A percentile compares a stretch with the other conserved stretches of the same genome.
Evolutionary conservation across 139 green algal species (phyloP).

Genomic region (Chlamydomonas incerta): DNA sequence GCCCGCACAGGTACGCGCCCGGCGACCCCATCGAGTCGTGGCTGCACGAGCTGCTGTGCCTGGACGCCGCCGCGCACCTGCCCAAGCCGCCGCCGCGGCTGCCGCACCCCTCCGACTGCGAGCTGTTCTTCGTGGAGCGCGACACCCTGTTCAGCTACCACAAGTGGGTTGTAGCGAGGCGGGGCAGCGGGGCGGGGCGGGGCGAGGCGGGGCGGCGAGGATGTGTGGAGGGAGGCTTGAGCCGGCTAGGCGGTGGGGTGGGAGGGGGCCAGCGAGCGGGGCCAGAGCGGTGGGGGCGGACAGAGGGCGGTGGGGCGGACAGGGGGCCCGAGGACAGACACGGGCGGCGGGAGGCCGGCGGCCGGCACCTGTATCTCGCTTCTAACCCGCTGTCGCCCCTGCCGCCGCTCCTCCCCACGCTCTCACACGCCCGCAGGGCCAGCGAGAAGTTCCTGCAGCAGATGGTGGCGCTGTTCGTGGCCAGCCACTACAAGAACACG

Average conservation of each 20-base stretch:
- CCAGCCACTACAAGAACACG: constrained; percentile 98
- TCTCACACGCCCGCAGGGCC: constrained; percentile 1
- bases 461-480: constrained; percentile 94
- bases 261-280: too few relatives aligned
- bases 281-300: too few relatives aligned
- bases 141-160: constrained; percentile 98
- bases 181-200: background rate
- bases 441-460: constrained; percentile 73
- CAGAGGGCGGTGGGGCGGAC: too few relatives aligned
- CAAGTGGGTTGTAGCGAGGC: constrained; percentile 59
- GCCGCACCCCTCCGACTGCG: constrained; percentile 93
- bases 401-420: background rate
- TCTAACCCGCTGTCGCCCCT: background rate
- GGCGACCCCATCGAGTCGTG: constrained; percentile 93
- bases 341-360: too few relatives aligned
- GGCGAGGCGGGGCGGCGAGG: too few relatives aligned
- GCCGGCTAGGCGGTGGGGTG: too few relatives aligned
- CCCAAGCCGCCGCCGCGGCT: constrained; percentile 78
- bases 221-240: too few relatives aligned
- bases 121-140: constrained; percentile 96
- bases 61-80: constrained; percentile 90
- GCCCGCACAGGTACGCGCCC: constrained; percentile 81
- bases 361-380: too few relatives aligned
- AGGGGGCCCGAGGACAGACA: too few relatives aligned
- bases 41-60: constrained; percentile 94